Percentiles rank a stretch among this genome's conserved stretches.
Evolutionary conservation across 371 early-diverging fungal species (phyloP).

Genomic region (Mortierella sp.): DNA sequence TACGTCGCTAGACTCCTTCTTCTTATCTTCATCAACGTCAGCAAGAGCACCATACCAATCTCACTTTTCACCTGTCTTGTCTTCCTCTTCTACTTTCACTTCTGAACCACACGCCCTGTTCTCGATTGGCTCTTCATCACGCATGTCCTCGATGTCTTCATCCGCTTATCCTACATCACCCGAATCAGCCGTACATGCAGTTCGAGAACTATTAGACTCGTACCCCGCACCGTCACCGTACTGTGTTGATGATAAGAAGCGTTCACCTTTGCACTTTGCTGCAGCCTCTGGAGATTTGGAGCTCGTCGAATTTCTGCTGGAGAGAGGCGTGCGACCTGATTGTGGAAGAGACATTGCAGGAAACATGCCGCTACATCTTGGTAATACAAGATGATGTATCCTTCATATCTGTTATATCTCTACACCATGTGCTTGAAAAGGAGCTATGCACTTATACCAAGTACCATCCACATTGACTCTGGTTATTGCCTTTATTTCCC

Average conservation of each 20-base stretch:
- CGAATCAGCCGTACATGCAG: conserved; percentile 48
- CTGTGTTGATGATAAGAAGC: conserved; percentile 55
- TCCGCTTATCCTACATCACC: conserved; percentile 1
- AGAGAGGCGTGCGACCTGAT: conserved; percentile 52
- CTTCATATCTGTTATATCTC: not conserved
- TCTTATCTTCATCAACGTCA: conserved; percentile 16
- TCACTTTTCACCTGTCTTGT: conserved; percentile 18
- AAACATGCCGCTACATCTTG: conserved; percentile 54
- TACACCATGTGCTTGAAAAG: not conserved
- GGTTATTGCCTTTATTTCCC: not conserved
- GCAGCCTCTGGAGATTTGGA: conserved; percentile 54
- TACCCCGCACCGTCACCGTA: conserved; percentile 54
- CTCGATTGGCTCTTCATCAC: conserved; percentile 7
- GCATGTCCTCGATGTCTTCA: not conserved
- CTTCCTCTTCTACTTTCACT: conserved; percentile 12
- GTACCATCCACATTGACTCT: not conserved
- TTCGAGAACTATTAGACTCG: conserved; percentile 49
- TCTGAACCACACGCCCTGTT: conserved; percentile 7
- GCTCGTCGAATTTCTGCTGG: conserved; percentile 49
- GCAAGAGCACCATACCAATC: conserved; percentile 26
- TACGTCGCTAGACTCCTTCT: conserved; percentile 6
- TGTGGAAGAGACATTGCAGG: conserved; percentile 56
- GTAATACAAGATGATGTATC: conserved; percentile 13
- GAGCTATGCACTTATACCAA: not conserved
- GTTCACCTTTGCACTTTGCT: conserved; percentile 54